Percentiles rank a stretch among this genome's conserved stretches.
phyloP scores from a whole-genome alignment of 192 early-diverging fungal species.

The Coemansia sp. region DNA sequence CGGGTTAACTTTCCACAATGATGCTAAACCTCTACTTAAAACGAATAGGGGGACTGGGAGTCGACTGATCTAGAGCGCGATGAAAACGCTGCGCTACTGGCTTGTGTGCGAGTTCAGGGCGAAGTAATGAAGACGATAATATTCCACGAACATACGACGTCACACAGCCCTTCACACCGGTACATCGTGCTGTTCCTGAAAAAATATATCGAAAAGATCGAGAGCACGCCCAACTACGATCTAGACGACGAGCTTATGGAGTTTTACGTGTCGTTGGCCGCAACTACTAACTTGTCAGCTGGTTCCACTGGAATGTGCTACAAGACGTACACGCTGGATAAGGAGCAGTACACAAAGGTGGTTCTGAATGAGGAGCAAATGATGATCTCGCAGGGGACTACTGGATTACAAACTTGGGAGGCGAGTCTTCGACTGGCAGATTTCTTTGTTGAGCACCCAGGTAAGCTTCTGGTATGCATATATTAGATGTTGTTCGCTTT shows the following conservation, averaged over 20 bases:
- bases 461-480: slow-evolving; percentile 12
- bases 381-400: slow-evolving; percentile 63
- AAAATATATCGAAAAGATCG: slow-evolving; percentile 44
- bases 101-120: slow-evolving; percentile 40
- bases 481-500: background rate
- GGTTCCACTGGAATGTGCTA: slow-evolving; percentile 35
- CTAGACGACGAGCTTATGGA: slow-evolving; percentile 53
- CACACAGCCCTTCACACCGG: slow-evolving; percentile 38
- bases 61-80: slow-evolving; percentile 21
- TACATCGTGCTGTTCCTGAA: slow-evolving; percentile 51
- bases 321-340: slow-evolving; percentile 53
- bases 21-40: background rate
- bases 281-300: slow-evolving; percentile 25
- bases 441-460: slow-evolving; percentile 56
- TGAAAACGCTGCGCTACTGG: slow-evolving; percentile 32
- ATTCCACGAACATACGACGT: slow-evolving; percentile 50
- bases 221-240: slow-evolving; percentile 28
- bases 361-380: slow-evolving; percentile 60
- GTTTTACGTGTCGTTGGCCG: slow-evolving; percentile 39
- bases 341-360: slow-evolving; percentile 45
- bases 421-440: slow-evolving; percentile 61
- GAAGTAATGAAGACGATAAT: slow-evolving; percentile 55
- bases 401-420: slow-evolving; percentile 68
- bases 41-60: slow-evolving; percentile 39
- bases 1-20: background rate